Conservation (phyloP, 495 filamentous ascomycete genomes). For the Neurospora tetrasperma region DNA sequence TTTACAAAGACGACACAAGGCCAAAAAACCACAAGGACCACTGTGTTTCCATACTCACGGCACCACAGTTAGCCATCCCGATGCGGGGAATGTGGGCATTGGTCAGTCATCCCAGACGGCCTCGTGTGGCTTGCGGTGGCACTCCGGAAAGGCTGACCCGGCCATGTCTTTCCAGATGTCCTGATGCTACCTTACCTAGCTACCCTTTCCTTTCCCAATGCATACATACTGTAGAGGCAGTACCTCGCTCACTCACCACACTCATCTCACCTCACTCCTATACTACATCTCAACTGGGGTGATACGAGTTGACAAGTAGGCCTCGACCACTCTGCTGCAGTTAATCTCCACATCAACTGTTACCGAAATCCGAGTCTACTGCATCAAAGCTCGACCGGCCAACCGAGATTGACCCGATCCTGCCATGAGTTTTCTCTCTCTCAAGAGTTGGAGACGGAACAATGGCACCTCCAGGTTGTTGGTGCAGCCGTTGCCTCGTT, state of each 20-base stretch:
- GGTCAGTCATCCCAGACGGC: not conserved
- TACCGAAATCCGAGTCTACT: not conserved
- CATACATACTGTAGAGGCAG: not conserved
- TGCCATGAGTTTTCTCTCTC: not conserved
- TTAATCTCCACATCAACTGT: not conserved
- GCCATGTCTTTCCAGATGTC: not conserved
- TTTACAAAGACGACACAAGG: not conserved
- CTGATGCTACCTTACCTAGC: not conserved
- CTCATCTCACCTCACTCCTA: not conserved
- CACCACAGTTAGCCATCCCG: not conserved
- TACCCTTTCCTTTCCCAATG: not conserved
- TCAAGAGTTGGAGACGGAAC: not conserved
- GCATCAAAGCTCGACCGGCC: not conserved
- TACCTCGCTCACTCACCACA: not conserved
- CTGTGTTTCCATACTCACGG: not conserved
- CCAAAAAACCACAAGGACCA: not conserved
- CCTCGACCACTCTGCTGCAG: not conserved
- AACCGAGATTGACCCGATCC: not conserved
- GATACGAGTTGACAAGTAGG: not conserved
- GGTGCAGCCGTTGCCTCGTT: not conserved
- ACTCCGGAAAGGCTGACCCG: not conserved
- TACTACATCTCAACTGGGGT: not conserved
- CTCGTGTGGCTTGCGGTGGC: not conserved
- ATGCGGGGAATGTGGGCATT: not conserved
- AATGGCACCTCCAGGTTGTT: not conserved